Evolutionary conservation across 2,329 filamentous ascomycete species (phyloP).

Genomic region (Colletotrichum siamense): DNA sequence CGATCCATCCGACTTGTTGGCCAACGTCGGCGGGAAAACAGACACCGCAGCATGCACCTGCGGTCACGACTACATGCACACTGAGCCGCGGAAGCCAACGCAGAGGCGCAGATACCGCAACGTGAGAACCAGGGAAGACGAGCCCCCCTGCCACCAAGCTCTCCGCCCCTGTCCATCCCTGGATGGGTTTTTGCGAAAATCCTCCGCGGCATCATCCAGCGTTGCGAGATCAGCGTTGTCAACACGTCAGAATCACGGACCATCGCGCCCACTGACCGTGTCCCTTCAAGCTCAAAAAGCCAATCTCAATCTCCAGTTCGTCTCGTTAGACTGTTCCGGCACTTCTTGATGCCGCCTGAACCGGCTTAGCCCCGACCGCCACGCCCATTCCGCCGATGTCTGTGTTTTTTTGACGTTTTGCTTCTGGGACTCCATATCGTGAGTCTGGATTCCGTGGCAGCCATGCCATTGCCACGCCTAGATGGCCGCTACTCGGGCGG

Average conservation of each 20-base stretch:
- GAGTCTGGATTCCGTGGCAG: neutral
- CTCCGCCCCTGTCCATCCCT: neutral
- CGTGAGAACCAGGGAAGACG: neutral
- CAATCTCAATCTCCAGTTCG: slow-evolving; percentile 16
- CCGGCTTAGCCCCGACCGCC: slow-evolving; percentile 6
- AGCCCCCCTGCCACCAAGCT: neutral
- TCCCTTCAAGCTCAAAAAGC: slow-evolving; percentile 16
- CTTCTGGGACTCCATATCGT: neutral
- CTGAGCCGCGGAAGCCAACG: neutral
- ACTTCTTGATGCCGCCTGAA: slow-evolving; percentile 10
- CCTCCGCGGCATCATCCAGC: slow-evolving; percentile 12
- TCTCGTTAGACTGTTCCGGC: neutral
- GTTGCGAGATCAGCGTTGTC: slow-evolving; percentile 18
- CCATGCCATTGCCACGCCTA: neutral
- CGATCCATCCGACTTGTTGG: neutral
- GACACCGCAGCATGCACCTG: neutral
- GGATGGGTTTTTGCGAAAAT: neutral
- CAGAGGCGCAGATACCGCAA: neutral
- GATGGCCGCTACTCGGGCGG: neutral
- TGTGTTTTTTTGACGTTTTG: neutral
- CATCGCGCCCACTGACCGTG: slow-evolving; percentile 5
- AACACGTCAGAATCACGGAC: slow-evolving; percentile 16
- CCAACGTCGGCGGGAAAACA: neutral
- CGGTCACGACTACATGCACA: neutral
- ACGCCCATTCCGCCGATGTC: neutral